Evolutionary conservation across 148 eudicot genomes (phyloP).

Genomic region (Cornus kousa): DNA sequence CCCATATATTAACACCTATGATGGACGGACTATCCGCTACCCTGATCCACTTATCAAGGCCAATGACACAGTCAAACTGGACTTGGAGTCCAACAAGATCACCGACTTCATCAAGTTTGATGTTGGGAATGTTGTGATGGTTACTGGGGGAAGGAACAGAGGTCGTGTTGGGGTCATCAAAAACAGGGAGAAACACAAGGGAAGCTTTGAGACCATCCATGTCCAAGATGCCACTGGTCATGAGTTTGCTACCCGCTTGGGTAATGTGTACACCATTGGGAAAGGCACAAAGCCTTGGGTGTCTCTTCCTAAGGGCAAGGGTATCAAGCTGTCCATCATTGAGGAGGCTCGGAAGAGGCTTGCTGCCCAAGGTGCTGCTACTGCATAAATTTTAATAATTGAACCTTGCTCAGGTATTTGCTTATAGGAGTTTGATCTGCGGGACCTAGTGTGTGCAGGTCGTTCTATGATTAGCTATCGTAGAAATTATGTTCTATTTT

Average conservation of each 20-base stretch:
- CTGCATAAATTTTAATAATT: constrained; percentile 10
- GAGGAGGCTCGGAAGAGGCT: constrained; percentile 55
- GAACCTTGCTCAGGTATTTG: background rate
- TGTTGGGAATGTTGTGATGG: constrained; percentile 66
- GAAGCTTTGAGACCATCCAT: constrained; percentile 55
- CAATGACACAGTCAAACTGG: constrained; percentile 54
- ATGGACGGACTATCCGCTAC: constrained; percentile 55
- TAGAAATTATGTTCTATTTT: constrained; percentile 1
- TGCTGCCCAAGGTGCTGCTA: constrained; percentile 30
- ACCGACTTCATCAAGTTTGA: constrained; percentile 55
- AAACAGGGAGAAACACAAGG: constrained; percentile 62
- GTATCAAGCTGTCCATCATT: constrained; percentile 49
- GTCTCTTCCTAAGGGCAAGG: constrained; percentile 56
- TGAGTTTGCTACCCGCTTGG: constrained; percentile 57
- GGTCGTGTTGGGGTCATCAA: constrained; percentile 55
- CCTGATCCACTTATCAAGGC: constrained; percentile 54
- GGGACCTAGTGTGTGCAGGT: background rate
- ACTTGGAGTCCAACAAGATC: constrained; percentile 44
- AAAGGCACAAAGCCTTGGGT: constrained; percentile 58
- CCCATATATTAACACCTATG: constrained; percentile 55
- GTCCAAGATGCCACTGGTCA: constrained; percentile 49
- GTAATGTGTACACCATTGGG: constrained; percentile 51
- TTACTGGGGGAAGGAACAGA: constrained; percentile 61
- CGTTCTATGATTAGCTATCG: background rate
- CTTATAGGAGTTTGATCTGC: background rate